Percentiles rank a stretch among this genome's conserved stretches.
phyloP scores from a whole-genome alignment of 2,329 filamentous ascomycete genomes.

The Davidsoniella eucalypti region DNA sequence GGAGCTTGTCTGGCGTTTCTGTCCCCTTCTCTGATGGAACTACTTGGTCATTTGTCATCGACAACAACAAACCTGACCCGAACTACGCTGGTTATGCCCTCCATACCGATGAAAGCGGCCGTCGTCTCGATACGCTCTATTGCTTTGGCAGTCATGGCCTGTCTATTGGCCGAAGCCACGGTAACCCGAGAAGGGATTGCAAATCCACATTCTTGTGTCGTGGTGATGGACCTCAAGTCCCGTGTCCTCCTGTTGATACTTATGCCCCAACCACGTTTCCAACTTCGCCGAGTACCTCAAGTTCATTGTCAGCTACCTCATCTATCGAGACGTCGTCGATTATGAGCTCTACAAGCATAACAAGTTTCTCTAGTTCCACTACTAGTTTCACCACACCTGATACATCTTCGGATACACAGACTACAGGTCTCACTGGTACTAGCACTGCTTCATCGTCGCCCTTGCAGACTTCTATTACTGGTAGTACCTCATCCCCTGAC shows the following conservation, averaged over 20 bases:
- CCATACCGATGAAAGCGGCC: background rate
- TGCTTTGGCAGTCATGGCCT: constrained; percentile 1
- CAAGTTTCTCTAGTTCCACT: no score
- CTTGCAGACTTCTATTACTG: no score
- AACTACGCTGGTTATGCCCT: constrained; percentile 7
- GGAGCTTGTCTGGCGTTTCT: constrained; percentile 4
- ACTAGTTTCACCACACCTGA: no score
- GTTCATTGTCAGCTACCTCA: no score
- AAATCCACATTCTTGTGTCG: constrained; percentile 6
- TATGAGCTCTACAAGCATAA: no score
- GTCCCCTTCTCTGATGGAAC: constrained; percentile 3
- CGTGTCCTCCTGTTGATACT: constrained; percentile 1
- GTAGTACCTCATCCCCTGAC: no score
- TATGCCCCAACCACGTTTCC: background rate
- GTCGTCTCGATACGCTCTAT: constrained; percentile 5
- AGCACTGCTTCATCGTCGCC: no score
- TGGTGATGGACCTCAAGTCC: constrained; percentile 1
- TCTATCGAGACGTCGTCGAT: no score
- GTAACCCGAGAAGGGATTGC: background rate
- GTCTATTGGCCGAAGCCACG: background rate
- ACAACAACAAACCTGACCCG: constrained; percentile 4
- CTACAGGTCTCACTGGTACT: no score
- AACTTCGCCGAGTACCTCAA: background rate
- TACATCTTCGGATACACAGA: no score
- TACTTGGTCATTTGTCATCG: constrained; percentile 6